Base-by-base conservation (phyloP, 1,139 yeast genomes). In the Suhomyces taliae region DNA sequence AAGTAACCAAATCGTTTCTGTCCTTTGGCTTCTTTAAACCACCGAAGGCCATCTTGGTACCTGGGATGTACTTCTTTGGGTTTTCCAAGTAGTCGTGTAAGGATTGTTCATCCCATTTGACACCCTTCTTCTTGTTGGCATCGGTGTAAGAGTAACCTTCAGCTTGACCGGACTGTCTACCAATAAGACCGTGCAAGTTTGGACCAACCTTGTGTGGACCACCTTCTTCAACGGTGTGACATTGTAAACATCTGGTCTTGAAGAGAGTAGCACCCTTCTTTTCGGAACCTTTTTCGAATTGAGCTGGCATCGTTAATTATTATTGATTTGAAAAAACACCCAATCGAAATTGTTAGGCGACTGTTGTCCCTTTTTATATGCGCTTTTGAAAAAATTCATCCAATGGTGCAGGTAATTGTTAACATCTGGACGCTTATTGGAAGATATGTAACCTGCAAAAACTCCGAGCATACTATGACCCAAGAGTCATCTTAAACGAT, bases 21-120 rank as follows among this genome's bases (percentile, higher is more conserved):
- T 93, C 99, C 87, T 90, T 93, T 60, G 91, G 85, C 85, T 93
- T 93, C 93, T 93, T 93, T 76, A 93, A 85, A 79, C 99, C 99
- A 79, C 97, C 99, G 67, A 93, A 93, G 59, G 99, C 99, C 99
- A 93, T 93, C 87, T 93, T 93, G 80, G 98, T 93, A 76, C 99
- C 99, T 69, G 99, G 99, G 64, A 93, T 90, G 81, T 90, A 93
- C 82, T 93, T 93, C 96, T 93, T 93, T 80, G 99, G 99, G 89
- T 93, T 95, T 78, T 87, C 96, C 76, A 93, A 85, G 85, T 93
- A 93, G 73, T 88, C 96, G 64, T 86, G 82, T 87, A 93, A 82
- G 73, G 90, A 82, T 70, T 90, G 93, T 69, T 85, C 95, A 59
- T 67, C 61, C 99, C 99, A 93, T 53, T 62, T 64, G 57, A 91